Evolutionary conservation across 2,329 filamentous ascomycete genomes (phyloP), one percentile per base, ranked within the genome.

Genomic region (Nemania sp.): DNA sequence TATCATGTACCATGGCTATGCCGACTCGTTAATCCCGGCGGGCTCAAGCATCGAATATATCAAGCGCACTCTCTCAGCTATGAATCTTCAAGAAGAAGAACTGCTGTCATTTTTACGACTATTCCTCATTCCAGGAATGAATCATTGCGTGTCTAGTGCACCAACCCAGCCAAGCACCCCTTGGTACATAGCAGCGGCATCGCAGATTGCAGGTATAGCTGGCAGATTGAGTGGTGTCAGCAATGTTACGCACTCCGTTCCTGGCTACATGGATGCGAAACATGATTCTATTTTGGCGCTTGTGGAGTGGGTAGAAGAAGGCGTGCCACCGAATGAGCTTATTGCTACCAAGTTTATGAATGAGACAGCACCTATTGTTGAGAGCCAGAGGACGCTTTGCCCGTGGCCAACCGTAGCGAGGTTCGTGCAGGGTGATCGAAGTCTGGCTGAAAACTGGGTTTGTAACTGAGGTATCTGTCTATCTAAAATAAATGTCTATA

Each of bases 61-160:
- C 76, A 84, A 85, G 73, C 75, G 82, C 4, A 56, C 79, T 83
- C 64, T 81, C 84, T 10, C 73, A 75, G 18, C 47, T 75, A 11
- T 83, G 80, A 0, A 82, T 83, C 80, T 72, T 67, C 2, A 70
- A 77, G 1, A 74, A 65, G 76, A 67, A 73, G 78, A n/a, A 1
- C 18, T 80, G 78, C 59, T 63, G 73, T 6, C 81, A 79, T 73
- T 73, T 53, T 70, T 72, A 43, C 70, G 74, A 38, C 83, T 80
- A 73, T 87, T 87, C 78, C 78, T 80, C 41, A 80, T 87, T 64
- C 81, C 79, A 11, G 85, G 85, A 2, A 84, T 84, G 77, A 77
- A 75, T 0, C 85, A 87, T 71, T 87, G 85, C 69, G 64, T 58
- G 4, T 81, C 80, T 5, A 71, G 20, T 80, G 82, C 55, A 70